These are phyloP conservation scores for Cyphellophora attinorum DNA, from an alignment of 2,329 filamentous ascomycete genomes.

Conservation along the genomic window DNA sequence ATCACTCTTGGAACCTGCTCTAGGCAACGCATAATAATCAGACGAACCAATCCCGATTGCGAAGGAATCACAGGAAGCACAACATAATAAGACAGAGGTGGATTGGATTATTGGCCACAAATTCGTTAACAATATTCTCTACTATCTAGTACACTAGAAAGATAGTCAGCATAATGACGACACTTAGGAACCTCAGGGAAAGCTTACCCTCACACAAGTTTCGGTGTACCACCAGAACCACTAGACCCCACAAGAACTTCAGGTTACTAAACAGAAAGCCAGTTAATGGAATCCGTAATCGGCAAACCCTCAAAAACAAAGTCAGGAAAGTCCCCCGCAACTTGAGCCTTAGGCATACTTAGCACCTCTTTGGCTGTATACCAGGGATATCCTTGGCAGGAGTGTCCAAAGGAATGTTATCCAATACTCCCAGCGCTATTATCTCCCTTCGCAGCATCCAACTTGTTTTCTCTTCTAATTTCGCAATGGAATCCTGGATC, in stretches of 20 bases:
- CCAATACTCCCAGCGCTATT: neutral
- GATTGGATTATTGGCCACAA: neutral
- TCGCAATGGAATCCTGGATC: neutral
- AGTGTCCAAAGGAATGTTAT: neutral
- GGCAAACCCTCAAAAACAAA: neutral
- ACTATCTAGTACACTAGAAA: slow-evolving; percentile 1
- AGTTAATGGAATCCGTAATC: neutral
- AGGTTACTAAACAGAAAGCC: neutral
- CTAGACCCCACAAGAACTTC: neutral
- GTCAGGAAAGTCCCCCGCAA: neutral
- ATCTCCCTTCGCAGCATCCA: neutral
- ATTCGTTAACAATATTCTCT: neutral
- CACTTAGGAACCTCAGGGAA: neutral
- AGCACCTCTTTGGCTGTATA: no score
- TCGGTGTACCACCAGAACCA: neutral
- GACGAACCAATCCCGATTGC: neutral
- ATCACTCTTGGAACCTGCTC: neutral
- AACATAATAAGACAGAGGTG: no score
- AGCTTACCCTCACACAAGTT: neutral
- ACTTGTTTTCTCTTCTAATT: neutral
- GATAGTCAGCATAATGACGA: neutral
- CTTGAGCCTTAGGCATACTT: no score
- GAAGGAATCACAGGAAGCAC: neutral
- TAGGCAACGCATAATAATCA: neutral
- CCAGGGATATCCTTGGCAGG: no score